Percentiles rank a stretch among this genome's conserved stretches.
These are phyloP conservation scores for Coniochaeta sp. DNA, from an alignment of 2,329 filamentous ascomycete species.

Conservation along the genomic window DNA sequence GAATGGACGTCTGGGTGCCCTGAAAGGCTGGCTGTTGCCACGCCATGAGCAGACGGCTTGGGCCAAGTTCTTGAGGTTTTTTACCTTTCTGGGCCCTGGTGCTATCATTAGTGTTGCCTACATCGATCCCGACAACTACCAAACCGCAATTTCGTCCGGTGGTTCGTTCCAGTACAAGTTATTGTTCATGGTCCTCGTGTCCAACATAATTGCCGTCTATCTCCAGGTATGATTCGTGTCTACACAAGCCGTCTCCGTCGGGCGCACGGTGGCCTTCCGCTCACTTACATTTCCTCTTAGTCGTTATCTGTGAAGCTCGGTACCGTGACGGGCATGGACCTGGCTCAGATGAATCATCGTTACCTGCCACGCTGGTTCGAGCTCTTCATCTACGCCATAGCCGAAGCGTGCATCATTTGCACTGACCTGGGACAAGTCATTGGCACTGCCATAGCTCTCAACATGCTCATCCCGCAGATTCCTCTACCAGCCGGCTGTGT, in stretches of 20 bases:
- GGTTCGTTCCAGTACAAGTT: slow-evolving; percentile 56
- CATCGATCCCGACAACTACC: slow-evolving; percentile 20
- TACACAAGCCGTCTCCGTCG: background rate
- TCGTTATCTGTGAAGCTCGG: slow-evolving; percentile 59
- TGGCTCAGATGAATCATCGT: slow-evolving; percentile 55
- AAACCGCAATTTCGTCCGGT: slow-evolving; percentile 41
- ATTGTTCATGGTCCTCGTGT: slow-evolving; percentile 57
- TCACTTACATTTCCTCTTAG: slow-evolving; percentile 20
- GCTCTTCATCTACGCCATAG: slow-evolving; percentile 49
- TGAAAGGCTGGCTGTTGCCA: background rate
- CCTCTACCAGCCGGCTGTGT: slow-evolving; percentile 58
- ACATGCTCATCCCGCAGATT: slow-evolving; percentile 51
- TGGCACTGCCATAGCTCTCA: slow-evolving; percentile 60
- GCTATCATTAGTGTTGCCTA: slow-evolving; percentile 21
- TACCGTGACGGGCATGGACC: slow-evolving; percentile 58
- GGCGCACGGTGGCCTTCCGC: background rate
- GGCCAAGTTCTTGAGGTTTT: slow-evolving; percentile 12
- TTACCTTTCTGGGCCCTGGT: slow-evolving; percentile 18
- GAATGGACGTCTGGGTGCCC: background rate
- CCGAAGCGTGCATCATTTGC: slow-evolving; percentile 58
- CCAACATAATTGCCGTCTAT: slow-evolving; percentile 61
- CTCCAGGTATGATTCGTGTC: slow-evolving; percentile 27
- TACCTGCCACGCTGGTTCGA: slow-evolving; percentile 58
- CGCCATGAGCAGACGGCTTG: background rate
- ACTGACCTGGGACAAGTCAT: slow-evolving; percentile 62